A percentile compares a stretch with the other conserved stretches of the same genome.
phyloP scores from a whole-genome alignment of 257 asterid species.

The Solanum bulbocastanum region DNA sequence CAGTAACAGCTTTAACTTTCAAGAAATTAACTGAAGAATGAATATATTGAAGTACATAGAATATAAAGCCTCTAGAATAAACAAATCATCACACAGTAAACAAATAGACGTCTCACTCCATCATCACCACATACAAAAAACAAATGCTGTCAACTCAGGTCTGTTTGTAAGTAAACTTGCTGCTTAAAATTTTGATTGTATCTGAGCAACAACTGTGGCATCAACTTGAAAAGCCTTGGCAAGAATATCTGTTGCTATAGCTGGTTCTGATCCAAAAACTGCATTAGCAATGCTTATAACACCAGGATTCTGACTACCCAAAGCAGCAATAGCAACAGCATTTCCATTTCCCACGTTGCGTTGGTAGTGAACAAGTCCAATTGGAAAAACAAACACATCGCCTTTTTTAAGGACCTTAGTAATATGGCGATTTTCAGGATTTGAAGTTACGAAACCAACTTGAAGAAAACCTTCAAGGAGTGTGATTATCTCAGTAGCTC shows the following conservation, averaged over 20 bases:
- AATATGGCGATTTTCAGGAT: background rate
- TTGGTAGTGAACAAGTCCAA: constrained; percentile 16
- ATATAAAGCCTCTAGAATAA: background rate
- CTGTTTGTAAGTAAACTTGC: background rate
- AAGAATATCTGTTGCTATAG: background rate
- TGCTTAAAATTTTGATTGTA: background rate
- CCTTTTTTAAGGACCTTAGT: constrained; percentile 2
- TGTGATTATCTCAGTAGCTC: background rate
- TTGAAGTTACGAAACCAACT: background rate
- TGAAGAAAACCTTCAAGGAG: background rate
- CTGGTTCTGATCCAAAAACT: background rate
- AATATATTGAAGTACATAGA: background rate
- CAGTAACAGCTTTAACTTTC: background rate
- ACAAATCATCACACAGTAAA: background rate
- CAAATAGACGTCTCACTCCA: background rate
- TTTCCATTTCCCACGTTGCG: background rate
- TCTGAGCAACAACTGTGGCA: background rate
- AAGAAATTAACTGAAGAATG: background rate
- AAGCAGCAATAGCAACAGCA: constrained; percentile 1
- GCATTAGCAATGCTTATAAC: background rate
- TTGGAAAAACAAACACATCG: constrained; percentile 7
- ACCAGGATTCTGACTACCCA: constrained; percentile 3
- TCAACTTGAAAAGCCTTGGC: constrained; percentile 4
- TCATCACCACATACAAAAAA: background rate
- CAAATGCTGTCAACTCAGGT: background rate